Percentiles rank a stretch among this genome's conserved stretches.
phyloP scores from a whole-genome alignment of 2,329 filamentous ascomycete species.

The Colletotrichum orchidophilum region DNA sequence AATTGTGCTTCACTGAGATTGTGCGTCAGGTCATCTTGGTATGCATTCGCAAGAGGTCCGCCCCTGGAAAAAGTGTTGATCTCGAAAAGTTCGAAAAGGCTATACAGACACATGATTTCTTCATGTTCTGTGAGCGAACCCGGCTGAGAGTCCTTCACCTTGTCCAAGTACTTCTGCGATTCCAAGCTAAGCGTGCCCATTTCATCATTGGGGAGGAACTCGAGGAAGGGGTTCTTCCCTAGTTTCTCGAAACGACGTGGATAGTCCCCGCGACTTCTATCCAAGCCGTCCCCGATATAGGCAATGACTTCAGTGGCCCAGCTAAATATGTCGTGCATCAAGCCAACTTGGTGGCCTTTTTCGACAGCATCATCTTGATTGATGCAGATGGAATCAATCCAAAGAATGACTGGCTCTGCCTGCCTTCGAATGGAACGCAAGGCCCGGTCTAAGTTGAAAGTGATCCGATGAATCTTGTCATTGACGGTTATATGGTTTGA shows the following conservation, averaged over 20 bases:
- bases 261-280: constrained; percentile 20
- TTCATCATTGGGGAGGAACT: not conserved
- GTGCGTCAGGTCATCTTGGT: no score
- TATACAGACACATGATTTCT: constrained; percentile 7
- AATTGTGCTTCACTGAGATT: not conserved
- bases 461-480: constrained; percentile 35
- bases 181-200: not conserved
- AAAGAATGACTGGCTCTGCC: not conserved
- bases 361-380: constrained; percentile 29
- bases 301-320: constrained; percentile 9
- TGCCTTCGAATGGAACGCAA: constrained; percentile 38
- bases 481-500: constrained; percentile 37
- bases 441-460: constrained; percentile 40
- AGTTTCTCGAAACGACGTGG: not conserved
- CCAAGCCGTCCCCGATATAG: constrained; percentile 22
- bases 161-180: not conserved
- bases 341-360: constrained; percentile 28
- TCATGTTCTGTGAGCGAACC: not conserved
- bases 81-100: not conserved
- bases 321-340: constrained; percentile 30
- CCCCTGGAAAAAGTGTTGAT: no score
- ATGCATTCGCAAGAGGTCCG: no score
- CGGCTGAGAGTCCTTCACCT: not conserved
- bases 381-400: constrained; percentile 35
- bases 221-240: not conserved